A percentile compares a stretch with the other conserved stretches of the same genome.
Conservation (phyloP, 495 filamentous ascomycete genomes). For the Sabuloglossum arenarium region DNA sequence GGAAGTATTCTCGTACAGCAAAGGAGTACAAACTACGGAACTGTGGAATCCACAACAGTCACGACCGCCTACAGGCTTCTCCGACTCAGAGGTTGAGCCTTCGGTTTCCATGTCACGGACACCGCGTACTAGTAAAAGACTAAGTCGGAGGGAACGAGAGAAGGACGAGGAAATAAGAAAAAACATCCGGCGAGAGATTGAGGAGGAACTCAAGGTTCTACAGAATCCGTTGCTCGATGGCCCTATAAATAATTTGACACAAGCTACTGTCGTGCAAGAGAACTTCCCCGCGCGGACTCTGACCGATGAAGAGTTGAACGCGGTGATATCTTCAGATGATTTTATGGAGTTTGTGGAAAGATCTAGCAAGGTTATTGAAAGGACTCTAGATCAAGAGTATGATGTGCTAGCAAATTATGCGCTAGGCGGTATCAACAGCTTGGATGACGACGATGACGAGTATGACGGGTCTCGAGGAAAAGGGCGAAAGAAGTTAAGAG, state of each 20-base stretch:
- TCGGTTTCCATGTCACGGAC: slow-evolving; percentile 20
- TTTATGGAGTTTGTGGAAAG: slow-evolving; percentile 91
- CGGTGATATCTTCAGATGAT: slow-evolving; percentile 77
- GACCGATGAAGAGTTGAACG: slow-evolving; percentile 68
- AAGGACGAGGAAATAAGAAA: slow-evolving; percentile 76
- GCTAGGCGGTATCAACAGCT: slow-evolving; percentile 40
- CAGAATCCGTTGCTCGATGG: slow-evolving; percentile 30
- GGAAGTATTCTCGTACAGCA: slow-evolving; percentile 84
- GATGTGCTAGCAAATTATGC: slow-evolving; percentile 92
- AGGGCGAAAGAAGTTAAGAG: slow-evolving; percentile 59
- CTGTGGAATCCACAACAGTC: slow-evolving; percentile 17
- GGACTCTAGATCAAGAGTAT: slow-evolving; percentile 81
- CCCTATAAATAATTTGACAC: slow-evolving; percentile 21
- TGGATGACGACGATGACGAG: slow-evolving; percentile 72
- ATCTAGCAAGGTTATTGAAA: slow-evolving; percentile 92
- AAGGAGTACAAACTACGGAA: slow-evolving; percentile 67
- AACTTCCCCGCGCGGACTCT: slow-evolving; percentile 62
- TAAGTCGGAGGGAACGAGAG: slow-evolving; percentile 55
- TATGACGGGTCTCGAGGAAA: slow-evolving; percentile 45
- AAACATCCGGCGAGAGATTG: slow-evolving; percentile 71
- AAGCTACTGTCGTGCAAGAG: slow-evolving; percentile 20
- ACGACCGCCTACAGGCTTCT: slow-evolving; percentile 29
- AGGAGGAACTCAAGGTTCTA: slow-evolving; percentile 64
- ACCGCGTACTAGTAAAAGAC: slow-evolving; percentile 36
- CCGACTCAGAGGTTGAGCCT: slow-evolving; percentile 40